These are phyloP conservation scores for Inosperma sp. DNA, from an alignment of 768 basidiomycete genomes.

Conservation along the genomic window DNA sequence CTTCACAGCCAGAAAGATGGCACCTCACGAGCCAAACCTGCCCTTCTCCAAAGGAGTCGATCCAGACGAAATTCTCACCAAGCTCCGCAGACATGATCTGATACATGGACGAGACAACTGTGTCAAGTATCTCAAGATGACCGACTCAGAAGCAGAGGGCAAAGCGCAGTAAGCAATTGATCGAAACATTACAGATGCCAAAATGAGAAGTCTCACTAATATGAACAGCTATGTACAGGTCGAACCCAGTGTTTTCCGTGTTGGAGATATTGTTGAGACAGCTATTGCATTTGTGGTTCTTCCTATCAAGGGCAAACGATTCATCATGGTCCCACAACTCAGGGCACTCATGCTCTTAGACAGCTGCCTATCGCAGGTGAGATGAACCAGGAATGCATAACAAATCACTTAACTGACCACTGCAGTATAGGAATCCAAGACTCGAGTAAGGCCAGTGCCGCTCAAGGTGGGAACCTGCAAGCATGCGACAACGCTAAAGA, in stretches of 20 bases:
- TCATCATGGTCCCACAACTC: background rate
- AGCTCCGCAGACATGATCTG: background rate
- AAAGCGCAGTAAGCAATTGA: background rate
- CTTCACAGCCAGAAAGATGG: background rate
- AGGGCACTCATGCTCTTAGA: background rate
- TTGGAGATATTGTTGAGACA: background rate
- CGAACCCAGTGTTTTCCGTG: background rate
- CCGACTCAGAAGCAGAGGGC: background rate
- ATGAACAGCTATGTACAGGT: background rate
- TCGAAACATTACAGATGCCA: background rate
- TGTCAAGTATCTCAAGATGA: no score
- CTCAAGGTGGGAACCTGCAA: background rate
- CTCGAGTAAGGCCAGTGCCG: background rate
- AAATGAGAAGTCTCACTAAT: background rate
- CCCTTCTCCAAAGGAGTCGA: background rate
- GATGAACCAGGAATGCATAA: background rate
- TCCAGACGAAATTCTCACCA: background rate
- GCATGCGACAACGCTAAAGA: background rate
- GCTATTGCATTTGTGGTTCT: background rate
- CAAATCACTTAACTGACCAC: background rate
- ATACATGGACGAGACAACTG: constrained; percentile 2
- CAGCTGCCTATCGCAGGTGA: background rate
- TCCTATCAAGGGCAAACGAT: background rate
- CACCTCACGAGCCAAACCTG: background rate
- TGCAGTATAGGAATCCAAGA: no score